Evolutionary conservation across 176 grass and related monocot genomes (phyloP).

Genomic region (Triticum aestivum): IWGSC_CS_RefSeq_v2.1 NC_057812.1:516456318-516456817

Average conservation of each 20-base stretch:
- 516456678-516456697: background rate
- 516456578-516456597: background rate
- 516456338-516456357: background rate
- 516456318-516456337: background rate
- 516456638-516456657: background rate
- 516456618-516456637: background rate
- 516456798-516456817: background rate
- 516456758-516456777: background rate
- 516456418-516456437: background rate
- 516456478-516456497: background rate
- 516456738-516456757: background rate
- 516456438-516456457: background rate
- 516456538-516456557: background rate
- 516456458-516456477: background rate
- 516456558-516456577: background rate
- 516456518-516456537: background rate
- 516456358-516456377: background rate
- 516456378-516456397: background rate
- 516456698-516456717: background rate
- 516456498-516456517: background rate
- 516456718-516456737: background rate
- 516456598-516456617: background rate
- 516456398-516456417: background rate
- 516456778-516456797: background rate
- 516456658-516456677: background rate